These are phyloP conservation scores for Linnemannia schmuckeri DNA, from an alignment of 192 early-diverging fungal species.

Conservation along the genomic window DNA sequence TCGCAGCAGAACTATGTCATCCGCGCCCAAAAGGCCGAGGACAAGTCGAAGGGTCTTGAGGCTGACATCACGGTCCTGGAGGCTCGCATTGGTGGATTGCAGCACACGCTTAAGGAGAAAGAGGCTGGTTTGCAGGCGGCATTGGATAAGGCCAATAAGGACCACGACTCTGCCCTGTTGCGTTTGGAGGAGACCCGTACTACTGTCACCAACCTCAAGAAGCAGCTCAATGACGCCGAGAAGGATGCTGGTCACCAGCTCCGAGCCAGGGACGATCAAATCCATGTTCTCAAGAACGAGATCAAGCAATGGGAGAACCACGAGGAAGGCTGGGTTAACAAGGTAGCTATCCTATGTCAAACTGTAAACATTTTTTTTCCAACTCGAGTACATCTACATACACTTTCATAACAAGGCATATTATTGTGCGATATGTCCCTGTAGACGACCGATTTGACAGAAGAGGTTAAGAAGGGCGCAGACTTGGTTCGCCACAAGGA, in stretches of 20 bases:
- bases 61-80: constrained; percentile 2
- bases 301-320: constrained; percentile 37
- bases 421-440: not conserved
- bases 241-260: constrained; percentile 14
- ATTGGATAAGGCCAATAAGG: constrained; percentile 12
- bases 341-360: constrained; percentile 4
- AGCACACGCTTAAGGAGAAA: constrained; percentile 15
- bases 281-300: not conserved
- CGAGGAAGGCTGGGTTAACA: constrained; percentile 31
- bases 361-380: not conserved
- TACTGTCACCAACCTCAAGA: not conserved
- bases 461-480: constrained; percentile 8
- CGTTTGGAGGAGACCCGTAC: constrained; percentile 3
- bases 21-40: constrained; percentile 7
- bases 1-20: not conserved
- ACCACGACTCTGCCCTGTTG: not conserved
- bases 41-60: constrained; percentile 17
- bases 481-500: constrained; percentile 21
- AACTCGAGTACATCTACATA: not conserved
- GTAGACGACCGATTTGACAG: constrained; percentile 24
- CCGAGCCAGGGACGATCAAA: constrained; percentile 11
- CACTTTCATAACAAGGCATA: not conserved
- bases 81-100: constrained; percentile 1
- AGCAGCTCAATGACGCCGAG: constrained; percentile 11
- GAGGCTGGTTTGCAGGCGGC: constrained; percentile 7